These are phyloP conservation scores for Pholiota adiposa DNA, from an alignment of 1,284 basidiomycete genomes.

Conservation along the genomic window DNA sequence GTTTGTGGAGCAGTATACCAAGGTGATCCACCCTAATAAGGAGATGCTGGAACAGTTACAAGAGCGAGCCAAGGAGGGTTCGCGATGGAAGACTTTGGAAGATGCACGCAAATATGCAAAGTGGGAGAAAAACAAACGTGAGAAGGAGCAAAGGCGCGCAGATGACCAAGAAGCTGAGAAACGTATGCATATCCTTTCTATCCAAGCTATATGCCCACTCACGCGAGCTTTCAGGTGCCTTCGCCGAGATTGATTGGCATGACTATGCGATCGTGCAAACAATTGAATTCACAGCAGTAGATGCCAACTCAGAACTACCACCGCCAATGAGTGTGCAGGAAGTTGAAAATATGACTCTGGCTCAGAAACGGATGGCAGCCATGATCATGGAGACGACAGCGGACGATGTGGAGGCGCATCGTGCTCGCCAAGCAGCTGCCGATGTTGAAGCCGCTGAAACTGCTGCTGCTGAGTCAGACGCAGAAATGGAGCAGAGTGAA, in stretches of 20 bases:
- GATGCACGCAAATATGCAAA: slow-evolving; percentile 81
- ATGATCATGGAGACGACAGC: slow-evolving; percentile 97
- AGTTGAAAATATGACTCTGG: slow-evolving; percentile 94
- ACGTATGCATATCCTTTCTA: slow-evolving; percentile 51
- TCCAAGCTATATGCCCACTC: slow-evolving; percentile 10
- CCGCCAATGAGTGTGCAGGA: slow-evolving; percentile 95
- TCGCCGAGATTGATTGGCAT: slow-evolving; percentile 99
- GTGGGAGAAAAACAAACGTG: slow-evolving; percentile 86
- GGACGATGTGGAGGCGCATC: slow-evolving; percentile 82
- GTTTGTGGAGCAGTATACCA: slow-evolving; percentile 95
- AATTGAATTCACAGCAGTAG: slow-evolving; percentile 95
- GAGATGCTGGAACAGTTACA: slow-evolving; percentile 76
- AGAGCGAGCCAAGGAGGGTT: slow-evolving; percentile 60
- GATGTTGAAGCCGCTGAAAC: slow-evolving; percentile 73
- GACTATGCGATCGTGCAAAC: slow-evolving; percentile 99
- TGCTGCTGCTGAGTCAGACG: slow-evolving; percentile 54
- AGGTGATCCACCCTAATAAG: slow-evolving; percentile 84
- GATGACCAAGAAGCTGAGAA: slow-evolving; percentile 91
- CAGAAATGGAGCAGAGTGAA: slow-evolving; percentile 77
- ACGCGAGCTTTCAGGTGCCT: slow-evolving; percentile 64
- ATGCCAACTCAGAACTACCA: slow-evolving; percentile 90
- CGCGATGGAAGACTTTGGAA: slow-evolving; percentile 80
- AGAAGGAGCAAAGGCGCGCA: slow-evolving; percentile 85
- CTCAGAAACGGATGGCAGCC: slow-evolving; percentile 97
- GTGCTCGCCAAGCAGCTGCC: slow-evolving; percentile 77